Percentiles rank a stretch among this genome's conserved stretches.
Evolutionary conservation across 305 asterid genomes (phyloP).

Genomic region (Solanum hybrid): DNA sequence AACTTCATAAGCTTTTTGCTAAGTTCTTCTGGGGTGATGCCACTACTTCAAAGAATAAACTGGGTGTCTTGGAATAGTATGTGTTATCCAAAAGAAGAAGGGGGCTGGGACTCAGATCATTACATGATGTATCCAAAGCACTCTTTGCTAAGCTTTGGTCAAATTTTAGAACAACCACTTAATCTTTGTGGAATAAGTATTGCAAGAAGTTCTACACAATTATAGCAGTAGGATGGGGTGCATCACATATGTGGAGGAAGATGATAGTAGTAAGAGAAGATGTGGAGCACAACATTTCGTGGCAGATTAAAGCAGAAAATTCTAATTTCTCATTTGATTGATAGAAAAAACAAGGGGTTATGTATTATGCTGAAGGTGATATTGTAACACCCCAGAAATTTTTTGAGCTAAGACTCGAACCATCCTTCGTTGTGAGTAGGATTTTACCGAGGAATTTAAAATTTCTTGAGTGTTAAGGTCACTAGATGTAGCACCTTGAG

Average conservation of each 20-base stretch:
- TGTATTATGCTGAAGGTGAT: not conserved
- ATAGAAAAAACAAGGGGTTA: not conserved
- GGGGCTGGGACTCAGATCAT: too few species aligned
- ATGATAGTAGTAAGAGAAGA: not conserved
- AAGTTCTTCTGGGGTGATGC: not conserved
- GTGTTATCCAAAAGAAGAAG: not conserved
- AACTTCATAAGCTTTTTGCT: not conserved
- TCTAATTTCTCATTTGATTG: not conserved
- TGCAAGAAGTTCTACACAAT: not conserved
- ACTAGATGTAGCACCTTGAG: too few species aligned
- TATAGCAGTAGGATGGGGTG: not conserved
- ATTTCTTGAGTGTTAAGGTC: too few species aligned
- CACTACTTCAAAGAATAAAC: not conserved
- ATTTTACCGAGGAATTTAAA: too few species aligned
- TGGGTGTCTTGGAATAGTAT: not conserved
- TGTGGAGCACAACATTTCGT: not conserved
- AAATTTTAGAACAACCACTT: not conserved
- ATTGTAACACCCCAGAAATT: rapidly evolving
- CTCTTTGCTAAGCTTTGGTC: not conserved
- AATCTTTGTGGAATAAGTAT: not conserved
- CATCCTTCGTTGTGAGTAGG: too few species aligned
- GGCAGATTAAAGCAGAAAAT: not conserved
- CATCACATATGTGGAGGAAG: not conserved
- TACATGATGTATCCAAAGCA: not conserved
- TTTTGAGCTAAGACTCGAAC: too few species aligned